Evolutionary conservation across 2,329 filamentous ascomycete species (phyloP).

Genomic region (Teratosphaeria epicoccoides): DNA sequence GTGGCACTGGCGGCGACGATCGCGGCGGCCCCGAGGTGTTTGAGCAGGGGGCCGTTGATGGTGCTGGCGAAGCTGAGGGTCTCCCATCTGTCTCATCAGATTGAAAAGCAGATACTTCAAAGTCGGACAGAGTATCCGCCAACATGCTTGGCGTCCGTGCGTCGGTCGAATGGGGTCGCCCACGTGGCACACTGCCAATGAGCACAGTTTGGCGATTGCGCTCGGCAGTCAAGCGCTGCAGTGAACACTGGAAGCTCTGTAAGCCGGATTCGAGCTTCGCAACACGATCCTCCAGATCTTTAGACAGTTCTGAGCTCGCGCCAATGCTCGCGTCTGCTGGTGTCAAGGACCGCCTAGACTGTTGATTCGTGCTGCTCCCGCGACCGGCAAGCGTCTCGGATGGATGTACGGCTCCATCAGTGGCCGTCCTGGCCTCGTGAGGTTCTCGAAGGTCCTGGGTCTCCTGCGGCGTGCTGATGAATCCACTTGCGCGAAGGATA

Average conservation of each 20-base stretch:
- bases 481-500: conserved; percentile 21
- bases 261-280: conserved; percentile 25
- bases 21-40: neutral
- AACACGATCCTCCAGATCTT: conserved; percentile 26
- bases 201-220: conserved; percentile 23
- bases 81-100: conserved; percentile 10
- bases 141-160: conserved; percentile 25
- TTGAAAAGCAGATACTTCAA: conserved; percentile 12
- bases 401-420: conserved; percentile 3
- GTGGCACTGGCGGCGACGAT: neutral
- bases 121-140: conserved; percentile 19
- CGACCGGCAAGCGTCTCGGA: neutral
- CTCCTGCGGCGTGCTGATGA: conserved; percentile 9
- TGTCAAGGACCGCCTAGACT: neutral
- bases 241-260: conserved; percentile 23
- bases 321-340: neutral
- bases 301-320: conserved; percentile 8
- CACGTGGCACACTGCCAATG: conserved; percentile 12
- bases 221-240: conserved; percentile 23
- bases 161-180: conserved; percentile 10
- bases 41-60: conserved; percentile 7
- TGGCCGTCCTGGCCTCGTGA: conserved; percentile 1
- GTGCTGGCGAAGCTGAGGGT: conserved; percentile 1
- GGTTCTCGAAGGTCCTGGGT: conserved; percentile 1
- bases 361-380: neutral